Evolutionary conservation across 768 basidiomycete genomes (phyloP), one percentile per base, ranked within the genome.

Genomic region (Lactifluus subvellereus): DNA sequence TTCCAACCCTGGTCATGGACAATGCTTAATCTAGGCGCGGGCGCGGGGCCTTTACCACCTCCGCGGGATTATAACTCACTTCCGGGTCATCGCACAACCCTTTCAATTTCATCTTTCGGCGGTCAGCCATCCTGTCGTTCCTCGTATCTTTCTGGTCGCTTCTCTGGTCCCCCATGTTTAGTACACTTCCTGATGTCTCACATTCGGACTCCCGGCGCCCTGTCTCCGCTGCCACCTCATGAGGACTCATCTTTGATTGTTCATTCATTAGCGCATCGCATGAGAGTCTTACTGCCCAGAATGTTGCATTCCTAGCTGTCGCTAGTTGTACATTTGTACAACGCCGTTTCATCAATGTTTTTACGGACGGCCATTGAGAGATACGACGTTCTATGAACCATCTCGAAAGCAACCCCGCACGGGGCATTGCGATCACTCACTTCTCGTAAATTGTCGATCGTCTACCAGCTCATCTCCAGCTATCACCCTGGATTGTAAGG

Each of bases 311-410:
- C 60, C 47, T 50, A 6, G 32, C 33, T 32, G 32, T 52, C 47
- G 47, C 37, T n/a, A 50, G 14, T 32, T 43, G 61, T 22, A 22
- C 61, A 62, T 47, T 16, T 49, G n/a, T 35, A n/a, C 57, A 63
- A 63, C 62, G 62, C 62, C 62, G 62, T 63, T 63, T 63, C 57
- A 63, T 63, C 57, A 57, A 57, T 33, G 33, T 27, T 32, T 47
- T 45, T 30, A 33, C 50, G 45, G 9, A 53, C 57, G 35, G 20
- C 37, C 57, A 59, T 38, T 47, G 42, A 47, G 50, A 51, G 33
- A 47, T 42, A 45, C 30, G 13, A 32, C 43, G 16, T 62, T 47
- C 42, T 52, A 59, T 59, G 57, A 40, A 48, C 1, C 27, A 48
- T 60, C 43, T 14, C 18, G 33, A 35, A 33, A 35, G 22, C 20